These are phyloP conservation scores for Xylaria polymorpha DNA, from an alignment of 2,329 filamentous ascomycete genomes.

Conservation along the genomic window DNA sequence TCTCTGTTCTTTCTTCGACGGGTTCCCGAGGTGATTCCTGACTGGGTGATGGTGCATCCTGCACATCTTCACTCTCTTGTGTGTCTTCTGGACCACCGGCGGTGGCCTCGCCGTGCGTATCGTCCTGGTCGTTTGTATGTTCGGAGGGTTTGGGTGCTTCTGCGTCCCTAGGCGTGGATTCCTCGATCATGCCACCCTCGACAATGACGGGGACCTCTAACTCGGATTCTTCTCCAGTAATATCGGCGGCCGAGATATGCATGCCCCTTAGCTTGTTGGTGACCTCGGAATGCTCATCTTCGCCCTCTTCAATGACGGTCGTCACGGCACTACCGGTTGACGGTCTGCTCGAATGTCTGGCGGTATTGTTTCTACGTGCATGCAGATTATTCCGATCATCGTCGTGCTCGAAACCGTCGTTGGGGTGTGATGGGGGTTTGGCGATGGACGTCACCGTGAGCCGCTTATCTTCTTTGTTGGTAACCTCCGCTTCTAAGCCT, in stretches of 20 bases:
- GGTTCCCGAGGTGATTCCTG: slow-evolving; percentile 44
- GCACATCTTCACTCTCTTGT: slow-evolving; percentile 39
- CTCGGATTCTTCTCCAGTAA: slow-evolving; percentile 66
- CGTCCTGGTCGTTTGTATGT: slow-evolving; percentile 30
- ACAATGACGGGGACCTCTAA: slow-evolving; percentile 56
- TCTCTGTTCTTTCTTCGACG: slow-evolving; percentile 42
- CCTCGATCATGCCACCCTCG: slow-evolving; percentile 51
- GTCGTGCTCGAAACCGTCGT: slow-evolving; percentile 54
- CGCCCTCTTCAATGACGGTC: slow-evolving; percentile 84
- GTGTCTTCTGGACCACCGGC: slow-evolving; percentile 38
- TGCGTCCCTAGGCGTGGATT: slow-evolving; percentile 39
- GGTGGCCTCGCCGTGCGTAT: slow-evolving; percentile 36
- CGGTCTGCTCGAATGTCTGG: slow-evolving; percentile 83
- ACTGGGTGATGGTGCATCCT: slow-evolving; percentile 39
- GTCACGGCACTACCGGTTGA: slow-evolving; percentile 82
- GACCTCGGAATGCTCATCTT: slow-evolving; percentile 71
- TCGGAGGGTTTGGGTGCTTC: slow-evolving; percentile 34
- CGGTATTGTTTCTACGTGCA: slow-evolving; percentile 75
- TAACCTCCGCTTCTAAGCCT: slow-evolving; percentile 70
- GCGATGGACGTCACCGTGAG: slow-evolving; percentile 52
- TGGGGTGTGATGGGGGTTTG: slow-evolving; percentile 45
- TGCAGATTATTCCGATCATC: slow-evolving; percentile 61
- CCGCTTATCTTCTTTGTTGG: slow-evolving; percentile 57
- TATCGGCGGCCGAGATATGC: slow-evolving; percentile 64
- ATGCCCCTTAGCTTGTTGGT: slow-evolving; percentile 60